Percentiles rank a stretch among this genome's conserved stretches.
phyloP scores from a whole-genome alignment of 2,329 filamentous ascomycete genomes.

The Coccinonectria pachysandricola region DNA sequence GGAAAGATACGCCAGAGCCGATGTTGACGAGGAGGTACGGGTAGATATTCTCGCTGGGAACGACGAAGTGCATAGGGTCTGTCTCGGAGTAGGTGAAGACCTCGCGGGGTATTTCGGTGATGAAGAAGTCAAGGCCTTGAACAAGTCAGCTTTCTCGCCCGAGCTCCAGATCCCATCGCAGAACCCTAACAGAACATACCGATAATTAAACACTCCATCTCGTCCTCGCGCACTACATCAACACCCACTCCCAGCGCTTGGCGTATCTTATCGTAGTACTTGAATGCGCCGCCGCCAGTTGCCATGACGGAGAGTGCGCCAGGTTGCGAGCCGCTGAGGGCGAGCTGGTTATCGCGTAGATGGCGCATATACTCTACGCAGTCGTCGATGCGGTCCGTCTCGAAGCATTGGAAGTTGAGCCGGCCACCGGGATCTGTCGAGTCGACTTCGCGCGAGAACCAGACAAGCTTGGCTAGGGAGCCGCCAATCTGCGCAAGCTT shows the following conservation, averaged over 20 bases:
- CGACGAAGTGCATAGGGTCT: slow-evolving; percentile 81
- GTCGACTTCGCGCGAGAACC: slow-evolving; percentile 82
- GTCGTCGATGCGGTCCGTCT: slow-evolving; percentile 87
- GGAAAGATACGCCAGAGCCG: slow-evolving; percentile 90
- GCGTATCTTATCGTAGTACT: slow-evolving; percentile 88
- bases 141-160: slow-evolving; percentile 2
- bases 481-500: slow-evolving; percentile 98
- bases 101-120: slow-evolving; percentile 91
- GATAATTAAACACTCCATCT: slow-evolving; percentile 98
- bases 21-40: slow-evolving; percentile 98
- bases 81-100: slow-evolving; percentile 93
- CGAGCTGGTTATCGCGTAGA: slow-evolving; percentile 71
- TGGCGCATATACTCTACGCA: slow-evolving; percentile 87
- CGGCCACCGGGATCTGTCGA: slow-evolving; percentile 75
- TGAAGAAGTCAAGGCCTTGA: slow-evolving; percentile 91
- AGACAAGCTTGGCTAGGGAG: slow-evolving; percentile 90
- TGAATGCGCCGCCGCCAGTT: slow-evolving; percentile 90
- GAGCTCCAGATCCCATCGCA: too few species aligned
- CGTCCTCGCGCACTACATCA: slow-evolving; percentile 84
- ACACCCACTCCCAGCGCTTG: slow-evolving; percentile 76
- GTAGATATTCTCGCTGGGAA: slow-evolving; percentile 71
- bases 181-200: too few species aligned
- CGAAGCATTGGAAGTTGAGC: slow-evolving; percentile 91
- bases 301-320: slow-evolving; percentile 84
- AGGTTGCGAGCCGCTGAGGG: slow-evolving; percentile 60